These are phyloP conservation scores for Leccinellum luteum DNA, from an alignment of 768 basidiomycete genomes.

Conservation along the genomic window DNA sequence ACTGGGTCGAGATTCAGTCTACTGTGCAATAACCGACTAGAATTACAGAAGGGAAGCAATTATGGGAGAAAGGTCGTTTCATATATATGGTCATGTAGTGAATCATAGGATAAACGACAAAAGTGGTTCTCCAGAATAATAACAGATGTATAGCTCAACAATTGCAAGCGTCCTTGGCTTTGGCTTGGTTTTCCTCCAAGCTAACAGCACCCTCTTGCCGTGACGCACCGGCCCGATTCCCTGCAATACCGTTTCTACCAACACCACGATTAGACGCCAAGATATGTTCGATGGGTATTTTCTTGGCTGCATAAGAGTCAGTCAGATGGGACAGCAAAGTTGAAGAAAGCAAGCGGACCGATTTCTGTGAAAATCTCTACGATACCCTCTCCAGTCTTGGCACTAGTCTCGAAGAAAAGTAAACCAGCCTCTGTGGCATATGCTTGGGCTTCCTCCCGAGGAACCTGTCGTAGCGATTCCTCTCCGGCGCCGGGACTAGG, in stretches of 20 bases:
- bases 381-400: conserved; percentile 94
- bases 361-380: conserved; percentile 98
- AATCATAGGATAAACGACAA: conserved; percentile 19
- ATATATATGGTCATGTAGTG: conserved; percentile 24
- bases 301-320: conserved; percentile 57
- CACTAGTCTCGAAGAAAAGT: conserved; percentile 96
- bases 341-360: conserved; percentile 48
- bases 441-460: conserved; percentile 91
- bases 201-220: conserved; percentile 60
- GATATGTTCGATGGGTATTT: conserved; percentile 92
- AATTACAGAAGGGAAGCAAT: conserved; percentile 27
- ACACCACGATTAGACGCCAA: conserved; percentile 75
- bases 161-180: conserved; percentile 76
- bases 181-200: conserved; percentile 62
- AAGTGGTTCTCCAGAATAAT: conserved; percentile 16
- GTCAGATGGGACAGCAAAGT: background rate
- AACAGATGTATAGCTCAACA: conserved; percentile 48
- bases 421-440: conserved; percentile 95
- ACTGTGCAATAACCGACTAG: conserved; percentile 14
- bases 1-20: background rate
- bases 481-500: conserved; percentile 51
- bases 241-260: conserved; percentile 58
- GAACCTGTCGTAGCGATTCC: conserved; percentile 84
- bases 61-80: conserved; percentile 28
- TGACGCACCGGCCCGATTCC: conserved; percentile 48